Evolutionary conservation across 2,329 filamentous ascomycete species (phyloP).

Genomic region (Stromatinia cepivora): DNA sequence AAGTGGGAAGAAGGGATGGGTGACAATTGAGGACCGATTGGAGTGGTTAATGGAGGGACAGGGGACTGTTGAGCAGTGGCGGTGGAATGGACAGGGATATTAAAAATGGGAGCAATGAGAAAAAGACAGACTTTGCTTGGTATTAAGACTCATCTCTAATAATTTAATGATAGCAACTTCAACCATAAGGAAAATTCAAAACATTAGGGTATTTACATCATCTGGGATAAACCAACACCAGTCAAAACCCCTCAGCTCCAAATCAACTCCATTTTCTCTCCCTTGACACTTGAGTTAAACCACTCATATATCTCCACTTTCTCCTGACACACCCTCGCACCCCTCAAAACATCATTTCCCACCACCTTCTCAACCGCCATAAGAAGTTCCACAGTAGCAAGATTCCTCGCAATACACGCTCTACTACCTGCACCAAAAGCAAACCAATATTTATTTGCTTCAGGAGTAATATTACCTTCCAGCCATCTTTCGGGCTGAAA

Average conservation of each 20-base stretch:
- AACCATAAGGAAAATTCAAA: background rate
- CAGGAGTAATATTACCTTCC: slow-evolving; percentile 39
- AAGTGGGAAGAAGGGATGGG: slow-evolving; percentile 34
- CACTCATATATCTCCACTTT: slow-evolving; percentile 54
- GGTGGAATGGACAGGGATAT: background rate
- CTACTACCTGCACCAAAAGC: slow-evolving; percentile 51
- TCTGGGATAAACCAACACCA: too few species aligned
- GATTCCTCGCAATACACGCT: slow-evolving; percentile 52
- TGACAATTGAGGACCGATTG: slow-evolving; percentile 39
- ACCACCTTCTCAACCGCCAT: slow-evolving; percentile 47
- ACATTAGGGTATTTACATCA: background rate
- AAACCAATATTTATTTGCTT: slow-evolving; percentile 48
- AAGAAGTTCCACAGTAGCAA: slow-evolving; percentile 49
- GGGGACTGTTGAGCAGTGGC: slow-evolving; percentile 24
- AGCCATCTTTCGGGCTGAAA: slow-evolving; percentile 54
- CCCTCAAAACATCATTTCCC: slow-evolving; percentile 46
- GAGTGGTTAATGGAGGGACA: slow-evolving; percentile 39
- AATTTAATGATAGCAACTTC: background rate
- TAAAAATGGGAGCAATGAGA: background rate
- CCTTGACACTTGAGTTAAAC: slow-evolving; percentile 56
- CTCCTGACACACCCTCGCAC: slow-evolving; percentile 45
- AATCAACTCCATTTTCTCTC: slow-evolving; percentile 48
- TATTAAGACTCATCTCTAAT: background rate
- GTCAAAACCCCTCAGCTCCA: slow-evolving; percentile 27
- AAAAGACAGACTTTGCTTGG: background rate